Conservation (phyloP, 208 protist genomes). For the Leishmania martiniquensis region DNA sequence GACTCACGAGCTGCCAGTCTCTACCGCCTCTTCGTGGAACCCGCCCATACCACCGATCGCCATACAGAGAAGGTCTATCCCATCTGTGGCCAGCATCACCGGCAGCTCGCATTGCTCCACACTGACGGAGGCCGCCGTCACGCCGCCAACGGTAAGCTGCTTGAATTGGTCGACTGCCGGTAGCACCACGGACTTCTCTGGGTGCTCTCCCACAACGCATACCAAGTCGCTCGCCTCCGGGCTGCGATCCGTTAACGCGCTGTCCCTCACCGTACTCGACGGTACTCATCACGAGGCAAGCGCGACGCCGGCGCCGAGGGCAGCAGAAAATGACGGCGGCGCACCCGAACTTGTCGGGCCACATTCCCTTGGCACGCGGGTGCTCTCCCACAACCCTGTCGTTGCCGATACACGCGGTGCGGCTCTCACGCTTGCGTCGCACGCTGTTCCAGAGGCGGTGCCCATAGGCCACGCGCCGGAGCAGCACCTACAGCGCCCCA, state of each 20-base stretch:
- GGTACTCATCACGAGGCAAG: neutral
- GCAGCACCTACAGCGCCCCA: neutral
- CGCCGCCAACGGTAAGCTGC: slow-evolving; percentile 10
- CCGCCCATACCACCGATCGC: slow-evolving; percentile 3
- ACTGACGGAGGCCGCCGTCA: slow-evolving; percentile 12
- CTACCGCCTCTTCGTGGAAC: neutral
- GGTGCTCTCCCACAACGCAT: neutral
- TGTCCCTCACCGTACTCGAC: neutral
- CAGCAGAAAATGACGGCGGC: neutral
- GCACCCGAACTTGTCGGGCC: neutral
- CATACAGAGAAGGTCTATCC: neutral
- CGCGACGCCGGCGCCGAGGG: neutral
- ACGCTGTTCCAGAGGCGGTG: neutral
- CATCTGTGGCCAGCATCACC: neutral
- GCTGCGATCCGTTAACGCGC: neutral
- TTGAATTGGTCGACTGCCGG: slow-evolving; percentile 7
- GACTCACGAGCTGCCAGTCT: neutral
- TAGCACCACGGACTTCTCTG: slow-evolving; percentile 8
- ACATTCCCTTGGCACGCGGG: neutral
- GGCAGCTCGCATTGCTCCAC: neutral
- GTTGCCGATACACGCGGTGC: no score
- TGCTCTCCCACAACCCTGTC: neutral
- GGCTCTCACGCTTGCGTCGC: neutral
- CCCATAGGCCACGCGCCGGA: neutral
- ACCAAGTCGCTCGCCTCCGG: neutral